phyloP scores from a whole-genome alignment of 139 green algal genomes.

The Medakamo hakoo region DNA sequence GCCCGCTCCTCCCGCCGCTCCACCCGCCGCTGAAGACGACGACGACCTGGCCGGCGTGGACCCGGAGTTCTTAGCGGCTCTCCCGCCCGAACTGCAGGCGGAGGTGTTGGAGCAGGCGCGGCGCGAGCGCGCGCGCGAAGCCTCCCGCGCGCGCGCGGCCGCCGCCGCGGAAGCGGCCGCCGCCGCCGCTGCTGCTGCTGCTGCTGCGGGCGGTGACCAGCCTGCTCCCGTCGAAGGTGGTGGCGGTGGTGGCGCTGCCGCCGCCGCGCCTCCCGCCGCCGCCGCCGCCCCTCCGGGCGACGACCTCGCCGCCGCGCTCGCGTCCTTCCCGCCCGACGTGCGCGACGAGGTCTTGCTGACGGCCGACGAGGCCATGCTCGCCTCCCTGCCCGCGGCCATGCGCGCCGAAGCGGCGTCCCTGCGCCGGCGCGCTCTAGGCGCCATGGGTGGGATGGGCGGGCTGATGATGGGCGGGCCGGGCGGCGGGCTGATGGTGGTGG shows the following conservation, averaged over 20 bases:
- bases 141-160: constrained; percentile 8
- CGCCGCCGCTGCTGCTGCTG: constrained; percentile 5
- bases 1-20: neutral
- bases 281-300: constrained; percentile 26
- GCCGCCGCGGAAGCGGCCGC: constrained; percentile 7
- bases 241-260: too few relatives aligned
- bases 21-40: constrained; percentile 3
- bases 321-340: constrained; percentile 73
- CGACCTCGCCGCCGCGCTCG: constrained; percentile 68
- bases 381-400: constrained; percentile 54
- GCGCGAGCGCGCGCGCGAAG: constrained; percentile 4
- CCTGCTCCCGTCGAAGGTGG: too few relatives aligned
- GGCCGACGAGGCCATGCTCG: constrained; percentile 54
- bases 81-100: constrained; percentile 76
- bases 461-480: neutral
- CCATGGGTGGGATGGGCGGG: neutral
- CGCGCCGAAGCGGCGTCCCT: constrained; percentile 59
- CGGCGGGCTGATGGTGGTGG: neutral
- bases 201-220: constrained; percentile 6
- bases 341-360: constrained; percentile 61
- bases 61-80: constrained; percentile 83
- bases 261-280: neutral
- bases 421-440: constrained; percentile 16
- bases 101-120: constrained; percentile 70
- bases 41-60: constrained; percentile 48